These are phyloP conservation scores for Lanmaoa rubissima DNA, from an alignment of 768 basidiomycete species.

Conservation along the genomic window DNA sequence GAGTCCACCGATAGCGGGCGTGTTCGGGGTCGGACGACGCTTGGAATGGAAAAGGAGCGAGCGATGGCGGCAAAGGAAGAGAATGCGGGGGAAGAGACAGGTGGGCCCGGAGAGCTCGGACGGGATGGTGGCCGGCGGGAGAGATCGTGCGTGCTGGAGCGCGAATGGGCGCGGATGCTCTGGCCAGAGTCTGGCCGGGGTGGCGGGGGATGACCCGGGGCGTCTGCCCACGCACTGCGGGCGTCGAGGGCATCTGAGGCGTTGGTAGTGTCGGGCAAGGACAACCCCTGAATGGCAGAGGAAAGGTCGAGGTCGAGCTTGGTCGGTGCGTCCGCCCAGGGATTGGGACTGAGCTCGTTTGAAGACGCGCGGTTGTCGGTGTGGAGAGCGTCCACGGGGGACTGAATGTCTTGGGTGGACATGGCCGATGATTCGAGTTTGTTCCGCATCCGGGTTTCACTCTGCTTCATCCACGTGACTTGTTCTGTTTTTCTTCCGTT, in stretches of 20 bases:
- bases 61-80: slow-evolving; percentile 50
- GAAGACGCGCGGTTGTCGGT: too few relatives aligned
- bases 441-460: too few relatives aligned
- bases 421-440: not conserved
- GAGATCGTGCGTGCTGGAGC: not conserved
- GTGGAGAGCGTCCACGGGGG: too few relatives aligned
- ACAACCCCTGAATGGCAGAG: not conserved
- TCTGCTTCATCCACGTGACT: too few relatives aligned
- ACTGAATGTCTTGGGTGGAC: too few relatives aligned
- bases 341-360: not conserved
- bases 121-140: not conserved
- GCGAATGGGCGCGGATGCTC: not conserved
- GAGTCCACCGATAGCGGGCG: slow-evolving; percentile 10
- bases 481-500: too few relatives aligned
- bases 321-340: not conserved
- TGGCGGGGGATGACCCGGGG: not conserved
- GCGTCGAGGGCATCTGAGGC: not conserved
- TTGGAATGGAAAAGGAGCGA: slow-evolving; percentile 57
- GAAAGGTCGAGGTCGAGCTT: not conserved
- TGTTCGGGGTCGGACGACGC: slow-evolving; percentile 26
- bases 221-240: not conserved
- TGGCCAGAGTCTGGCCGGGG: not conserved
- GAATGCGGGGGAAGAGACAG: not conserved
- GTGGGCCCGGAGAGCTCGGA: not conserved
- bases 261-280: not conserved